Evolutionary conservation across 75 land plant species (phyloP).

Genomic region (Gnetum montanum): DNA sequence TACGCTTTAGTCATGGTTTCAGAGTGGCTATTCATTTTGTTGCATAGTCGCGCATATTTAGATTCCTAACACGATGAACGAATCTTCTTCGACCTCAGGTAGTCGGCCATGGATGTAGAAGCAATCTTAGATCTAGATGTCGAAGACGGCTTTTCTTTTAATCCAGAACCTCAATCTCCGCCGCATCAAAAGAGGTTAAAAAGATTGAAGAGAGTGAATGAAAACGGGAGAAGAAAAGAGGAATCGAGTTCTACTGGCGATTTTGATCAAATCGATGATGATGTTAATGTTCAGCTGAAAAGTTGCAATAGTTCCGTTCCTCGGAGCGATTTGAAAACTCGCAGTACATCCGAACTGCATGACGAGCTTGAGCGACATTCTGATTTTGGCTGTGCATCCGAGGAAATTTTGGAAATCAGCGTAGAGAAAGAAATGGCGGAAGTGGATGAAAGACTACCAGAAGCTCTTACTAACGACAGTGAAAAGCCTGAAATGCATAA

Average conservation of each 20-base stretch:
- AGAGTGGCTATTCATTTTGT: no score
- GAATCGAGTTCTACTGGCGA: not conserved
- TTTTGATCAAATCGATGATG: no score
- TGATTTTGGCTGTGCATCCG: not conserved
- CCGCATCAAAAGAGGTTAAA: constrained; percentile 18
- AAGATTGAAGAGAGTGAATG: constrained; percentile 37
- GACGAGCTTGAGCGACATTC: not conserved
- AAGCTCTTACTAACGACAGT: not conserved
- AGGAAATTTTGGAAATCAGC: not conserved
- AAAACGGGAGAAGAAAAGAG: not conserved
- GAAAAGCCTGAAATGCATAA: not conserved
- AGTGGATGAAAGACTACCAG: not conserved
- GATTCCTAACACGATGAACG: no score
- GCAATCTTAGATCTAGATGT: no score
- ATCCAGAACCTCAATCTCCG: no score
- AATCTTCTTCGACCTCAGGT: no score
- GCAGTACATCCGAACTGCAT: not conserved
- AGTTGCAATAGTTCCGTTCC: constrained; percentile 4
- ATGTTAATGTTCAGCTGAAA: not conserved
- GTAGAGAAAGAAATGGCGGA: not conserved
- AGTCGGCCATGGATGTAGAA: no score
- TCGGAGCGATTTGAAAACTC: not conserved
- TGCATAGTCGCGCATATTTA: no score
- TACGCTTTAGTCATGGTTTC: no score
- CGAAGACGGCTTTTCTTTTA: no score